These are phyloP conservation scores for Coccomyxa sp. DNA, from an alignment of 139 green algal genomes.

Conservation along the genomic window DNA sequence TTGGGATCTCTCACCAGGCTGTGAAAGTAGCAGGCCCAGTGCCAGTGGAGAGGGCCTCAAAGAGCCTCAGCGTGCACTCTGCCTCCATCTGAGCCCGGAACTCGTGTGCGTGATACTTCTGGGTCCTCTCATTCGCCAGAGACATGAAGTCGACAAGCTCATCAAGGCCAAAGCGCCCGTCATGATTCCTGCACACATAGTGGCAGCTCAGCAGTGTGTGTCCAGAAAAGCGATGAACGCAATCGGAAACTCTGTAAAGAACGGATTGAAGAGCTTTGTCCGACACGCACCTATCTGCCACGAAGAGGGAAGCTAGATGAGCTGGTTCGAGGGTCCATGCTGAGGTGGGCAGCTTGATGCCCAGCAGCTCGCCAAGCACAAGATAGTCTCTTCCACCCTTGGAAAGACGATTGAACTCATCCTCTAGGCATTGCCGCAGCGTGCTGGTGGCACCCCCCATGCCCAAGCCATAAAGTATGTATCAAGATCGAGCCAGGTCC, in stretches of 20 bases:
- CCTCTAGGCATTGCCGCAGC: constrained; percentile 1
- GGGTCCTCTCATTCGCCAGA: constrained; percentile 16
- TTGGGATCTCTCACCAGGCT: no score
- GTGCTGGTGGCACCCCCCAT: constrained; percentile 2
- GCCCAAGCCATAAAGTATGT: no score
- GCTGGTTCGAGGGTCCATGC: constrained; percentile 12
- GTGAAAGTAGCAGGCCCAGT: constrained; percentile 10
- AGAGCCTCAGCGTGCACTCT: constrained; percentile 44
- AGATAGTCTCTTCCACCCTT: constrained; percentile 8
- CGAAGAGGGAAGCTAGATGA: constrained; percentile 34
- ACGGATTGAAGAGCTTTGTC: neutral
- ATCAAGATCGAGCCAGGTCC: no score
- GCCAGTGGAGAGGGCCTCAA: constrained; percentile 13
- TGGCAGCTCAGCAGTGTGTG: neutral
- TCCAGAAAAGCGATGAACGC: no score
- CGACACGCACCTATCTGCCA: constrained; percentile 35
- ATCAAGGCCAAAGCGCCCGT: constrained; percentile 28
- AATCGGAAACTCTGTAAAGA: no score
- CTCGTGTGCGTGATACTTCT: constrained; percentile 32
- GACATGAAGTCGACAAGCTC: constrained; percentile 27
- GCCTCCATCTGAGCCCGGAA: constrained; percentile 30
- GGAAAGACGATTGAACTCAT: constrained; percentile 16
- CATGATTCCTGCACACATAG: constrained; percentile 23
- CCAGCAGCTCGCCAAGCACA: constrained; percentile 7
- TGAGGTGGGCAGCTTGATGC: constrained; percentile 10